A percentile compares a stretch with the other conserved stretches of the same genome.
These are phyloP conservation scores for Hortaea sp. DNA, from an alignment of 2,329 filamentous ascomycete species.

Conservation along the genomic window DNA sequence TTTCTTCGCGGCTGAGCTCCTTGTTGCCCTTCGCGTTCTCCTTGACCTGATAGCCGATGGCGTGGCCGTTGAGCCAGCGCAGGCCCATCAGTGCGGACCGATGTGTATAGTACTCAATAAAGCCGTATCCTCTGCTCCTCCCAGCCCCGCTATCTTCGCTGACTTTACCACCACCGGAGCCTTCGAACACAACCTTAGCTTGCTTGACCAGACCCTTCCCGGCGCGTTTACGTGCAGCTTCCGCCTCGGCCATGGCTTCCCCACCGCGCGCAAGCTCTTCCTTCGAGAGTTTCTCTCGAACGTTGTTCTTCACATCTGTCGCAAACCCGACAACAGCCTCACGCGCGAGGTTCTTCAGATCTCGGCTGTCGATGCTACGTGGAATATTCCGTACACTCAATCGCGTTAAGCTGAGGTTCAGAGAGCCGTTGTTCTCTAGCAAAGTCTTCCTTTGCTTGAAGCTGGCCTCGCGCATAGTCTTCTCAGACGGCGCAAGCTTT, in stretches of 20 bases:
- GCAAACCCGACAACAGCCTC: slow-evolving; percentile 93
- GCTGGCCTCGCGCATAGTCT: slow-evolving; percentile 81
- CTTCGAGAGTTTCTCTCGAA: slow-evolving; percentile 69
- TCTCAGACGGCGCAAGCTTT: slow-evolving; percentile 64
- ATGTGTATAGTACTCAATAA: slow-evolving; percentile 92
- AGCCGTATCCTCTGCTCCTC: slow-evolving; percentile 85
- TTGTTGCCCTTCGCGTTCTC: slow-evolving; percentile 27
- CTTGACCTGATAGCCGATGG: slow-evolving; percentile 42
- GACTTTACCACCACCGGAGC: slow-evolving; percentile 73
- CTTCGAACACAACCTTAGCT: slow-evolving; percentile 91
- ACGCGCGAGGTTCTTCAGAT: slow-evolving; percentile 80
- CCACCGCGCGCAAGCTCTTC: slow-evolving; percentile 77
- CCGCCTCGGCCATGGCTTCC: slow-evolving; percentile 69
- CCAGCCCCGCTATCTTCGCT: slow-evolving; percentile 66
- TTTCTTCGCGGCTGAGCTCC: slow-evolving; percentile 27
- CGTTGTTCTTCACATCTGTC: slow-evolving; percentile 70
- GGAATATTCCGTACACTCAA: slow-evolving; percentile 89
- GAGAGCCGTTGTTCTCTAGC: slow-evolving; percentile 79
- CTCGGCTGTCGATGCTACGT: slow-evolving; percentile 70
- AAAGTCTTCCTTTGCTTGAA: slow-evolving; percentile 78
- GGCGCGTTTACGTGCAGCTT: slow-evolving; percentile 67
- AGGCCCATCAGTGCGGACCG: slow-evolving; percentile 91
- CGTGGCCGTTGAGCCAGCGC: slow-evolving; percentile 80
- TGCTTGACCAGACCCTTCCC: slow-evolving; percentile 83
- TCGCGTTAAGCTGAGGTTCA: slow-evolving; percentile 82